Evolutionary conservation across 148 eudicot genomes (phyloP).

Genomic region (Chenopodium formosanum): DNA sequence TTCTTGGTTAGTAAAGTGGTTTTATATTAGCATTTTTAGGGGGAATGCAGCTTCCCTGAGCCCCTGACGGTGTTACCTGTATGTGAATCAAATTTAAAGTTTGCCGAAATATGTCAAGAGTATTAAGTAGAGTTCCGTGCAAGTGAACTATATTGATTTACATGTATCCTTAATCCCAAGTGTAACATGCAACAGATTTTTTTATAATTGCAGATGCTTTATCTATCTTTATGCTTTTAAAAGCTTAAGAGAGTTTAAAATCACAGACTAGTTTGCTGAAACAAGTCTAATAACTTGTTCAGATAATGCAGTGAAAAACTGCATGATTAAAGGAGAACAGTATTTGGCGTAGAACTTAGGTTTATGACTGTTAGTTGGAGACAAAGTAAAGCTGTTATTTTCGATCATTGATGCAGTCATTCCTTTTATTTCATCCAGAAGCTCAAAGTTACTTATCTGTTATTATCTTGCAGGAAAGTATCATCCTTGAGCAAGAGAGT

Average conservation of each 20-base stretch:
- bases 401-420: not conserved
- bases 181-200: too few relatives aligned
- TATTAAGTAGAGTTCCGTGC: not conserved
- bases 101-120: not conserved
- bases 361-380: not conserved
- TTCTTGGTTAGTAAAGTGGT: not conserved
- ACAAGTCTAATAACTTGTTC: not conserved
- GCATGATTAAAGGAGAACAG: not conserved
- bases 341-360: not conserved
- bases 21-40: not conserved
- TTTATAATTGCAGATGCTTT: not conserved
- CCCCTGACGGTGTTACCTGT: not conserved
- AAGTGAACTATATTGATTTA: not conserved
- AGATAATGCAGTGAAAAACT: not conserved
- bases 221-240: not conserved
- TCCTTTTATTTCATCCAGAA: not conserved
- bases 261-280: not conserved
- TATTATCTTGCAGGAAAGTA: constrained; percentile 35
- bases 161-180: too few relatives aligned
- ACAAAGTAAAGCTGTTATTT: not conserved
- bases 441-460: not conserved
- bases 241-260: not conserved
- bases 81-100: not conserved
- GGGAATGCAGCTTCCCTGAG: not conserved
- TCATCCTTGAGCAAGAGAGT: constrained; percentile 21